Evolutionary conservation across 2,329 filamentous ascomycete genomes (phyloP), one percentile per base, ranked within the genome.

Genomic region (Cadophora malorum): DNA sequence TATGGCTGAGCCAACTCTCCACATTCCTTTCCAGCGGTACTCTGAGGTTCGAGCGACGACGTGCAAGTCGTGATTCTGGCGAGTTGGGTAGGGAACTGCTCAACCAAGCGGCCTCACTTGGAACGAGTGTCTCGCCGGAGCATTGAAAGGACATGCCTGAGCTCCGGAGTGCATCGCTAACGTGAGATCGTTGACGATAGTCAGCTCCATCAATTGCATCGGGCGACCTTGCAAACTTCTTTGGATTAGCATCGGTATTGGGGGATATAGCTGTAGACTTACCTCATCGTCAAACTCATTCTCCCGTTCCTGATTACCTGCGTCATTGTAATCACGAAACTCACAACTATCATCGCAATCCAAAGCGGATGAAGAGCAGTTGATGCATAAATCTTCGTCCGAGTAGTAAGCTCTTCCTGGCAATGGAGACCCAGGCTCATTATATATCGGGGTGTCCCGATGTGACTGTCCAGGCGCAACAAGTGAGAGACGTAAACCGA

Each of bases 101-200:
- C 41, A 70, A 58, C 71, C 70, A 73, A 9, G 69, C 66, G 14
- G 67, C 66, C 28, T 74, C 70, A n/a, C 73, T 58, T 31, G 53
- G 50, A 4, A 41, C 60, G 55, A 67, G 2, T 60, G 23, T 16
- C 33, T 73, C 67, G 1, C 71, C 72, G 12, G 65, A 52, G n/a
- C 75, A 76, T 67, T 76, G 67, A 49, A 76, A 75, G 2, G 75
- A 77, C 9, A 76, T 47, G 0, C 64, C 70, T 0, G 75, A 77
- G 50, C 64, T 67, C 21, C 69, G 68, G 31, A 60, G 45, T 2
- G 28, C 47, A 28, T 61, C 12, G 45, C 38, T 50, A 2, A 56
- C 38, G 49, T 53, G 35, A 9, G 65, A 65, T 25, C 9, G 19
- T 25, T 35, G 33, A n/a, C 45, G 35, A 28, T 25, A 19, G 23